These are phyloP conservation scores for Coniochaeta sp. DNA, from an alignment of 2,329 filamentous ascomycete genomes.

Conservation along the genomic window DNA sequence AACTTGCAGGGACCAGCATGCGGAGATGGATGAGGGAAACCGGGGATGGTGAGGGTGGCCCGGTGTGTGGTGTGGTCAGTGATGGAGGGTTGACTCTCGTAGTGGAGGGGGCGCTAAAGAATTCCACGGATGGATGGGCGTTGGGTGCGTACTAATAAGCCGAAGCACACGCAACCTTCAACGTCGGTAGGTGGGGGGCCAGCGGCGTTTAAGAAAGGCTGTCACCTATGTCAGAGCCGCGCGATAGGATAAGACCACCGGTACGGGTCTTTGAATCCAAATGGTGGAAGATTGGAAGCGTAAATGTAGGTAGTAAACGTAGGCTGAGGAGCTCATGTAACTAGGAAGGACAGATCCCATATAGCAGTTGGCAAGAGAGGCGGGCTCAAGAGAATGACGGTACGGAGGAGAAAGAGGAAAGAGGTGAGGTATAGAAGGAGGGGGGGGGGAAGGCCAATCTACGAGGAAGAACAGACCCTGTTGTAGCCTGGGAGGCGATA, in stretches of 20 bases:
- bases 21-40: slow-evolving; percentile 1
- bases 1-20: background rate
- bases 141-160: background rate
- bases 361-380: background rate
- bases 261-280: background rate
- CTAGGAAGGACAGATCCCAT: background rate
- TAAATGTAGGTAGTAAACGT: background rate
- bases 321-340: background rate
- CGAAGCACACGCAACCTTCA: background rate
- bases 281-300: background rate
- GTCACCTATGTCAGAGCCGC: background rate
- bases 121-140: background rate
- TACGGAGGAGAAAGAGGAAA: background rate
- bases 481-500: background rate
- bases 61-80: background rate
- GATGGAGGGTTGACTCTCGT: slow-evolving; percentile 2
- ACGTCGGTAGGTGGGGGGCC: background rate
- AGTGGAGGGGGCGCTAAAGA: slow-evolving; percentile 2
- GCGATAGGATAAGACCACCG: background rate
- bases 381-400: background rate
- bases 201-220: background rate
- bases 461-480: background rate
- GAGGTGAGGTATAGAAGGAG: background rate
- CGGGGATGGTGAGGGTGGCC: background rate
- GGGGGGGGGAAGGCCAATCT: background rate